These are phyloP conservation scores for Lolium rigidum DNA, from an alignment of 176 grass and related monocot genomes.

Conservation along the genomic window DNA sequence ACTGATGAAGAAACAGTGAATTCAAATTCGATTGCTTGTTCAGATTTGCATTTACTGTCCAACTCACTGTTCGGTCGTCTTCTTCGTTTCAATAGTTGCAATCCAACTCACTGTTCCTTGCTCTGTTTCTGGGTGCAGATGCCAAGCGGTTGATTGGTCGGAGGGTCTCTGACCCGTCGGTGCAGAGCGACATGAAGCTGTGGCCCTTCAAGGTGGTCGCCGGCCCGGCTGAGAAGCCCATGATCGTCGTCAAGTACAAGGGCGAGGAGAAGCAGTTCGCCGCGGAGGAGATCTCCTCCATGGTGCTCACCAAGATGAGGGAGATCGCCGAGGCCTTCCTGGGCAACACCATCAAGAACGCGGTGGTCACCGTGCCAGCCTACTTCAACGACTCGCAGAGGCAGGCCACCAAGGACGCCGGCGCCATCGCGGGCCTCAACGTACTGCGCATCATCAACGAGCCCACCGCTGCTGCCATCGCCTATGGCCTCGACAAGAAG, in stretches of 20 bases:
- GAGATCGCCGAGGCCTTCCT: conserved; percentile 61
- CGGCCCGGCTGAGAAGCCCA: conserved; percentile 50
- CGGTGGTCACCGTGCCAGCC: conserved; percentile 55
- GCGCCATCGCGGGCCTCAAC: conserved; percentile 55
- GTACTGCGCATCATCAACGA: conserved; percentile 77
- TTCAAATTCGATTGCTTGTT: no score
- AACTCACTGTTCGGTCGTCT: no score
- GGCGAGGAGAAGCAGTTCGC: conserved; percentile 66
- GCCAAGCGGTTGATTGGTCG: conserved; percentile 61
- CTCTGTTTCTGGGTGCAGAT: conserved; percentile 33
- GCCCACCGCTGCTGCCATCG: conserved; percentile 64
- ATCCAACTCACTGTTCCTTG: no score
- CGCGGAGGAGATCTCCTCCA: conserved; percentile 61
- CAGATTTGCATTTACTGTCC: no score
- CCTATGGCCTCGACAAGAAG: conserved; percentile 72
- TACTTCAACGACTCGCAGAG: conserved; percentile 68
- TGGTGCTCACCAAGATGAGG: conserved; percentile 64
- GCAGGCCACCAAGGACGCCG: conserved; percentile 70
- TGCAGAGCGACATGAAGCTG: conserved; percentile 65
- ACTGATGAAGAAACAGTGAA: no score
- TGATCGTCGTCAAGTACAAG: conserved; percentile 62
- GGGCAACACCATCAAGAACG: conserved; percentile 57
- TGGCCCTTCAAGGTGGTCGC: conserved; percentile 66
- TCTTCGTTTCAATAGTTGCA: no score
- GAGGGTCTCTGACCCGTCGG: conserved; percentile 57